Percentiles rank a stretch among this genome's conserved stretches.
Evolutionary conservation across 2,329 filamentous ascomycete genomes (phyloP).

Genomic region (Akanthomyces dipterigenus): DNA sequence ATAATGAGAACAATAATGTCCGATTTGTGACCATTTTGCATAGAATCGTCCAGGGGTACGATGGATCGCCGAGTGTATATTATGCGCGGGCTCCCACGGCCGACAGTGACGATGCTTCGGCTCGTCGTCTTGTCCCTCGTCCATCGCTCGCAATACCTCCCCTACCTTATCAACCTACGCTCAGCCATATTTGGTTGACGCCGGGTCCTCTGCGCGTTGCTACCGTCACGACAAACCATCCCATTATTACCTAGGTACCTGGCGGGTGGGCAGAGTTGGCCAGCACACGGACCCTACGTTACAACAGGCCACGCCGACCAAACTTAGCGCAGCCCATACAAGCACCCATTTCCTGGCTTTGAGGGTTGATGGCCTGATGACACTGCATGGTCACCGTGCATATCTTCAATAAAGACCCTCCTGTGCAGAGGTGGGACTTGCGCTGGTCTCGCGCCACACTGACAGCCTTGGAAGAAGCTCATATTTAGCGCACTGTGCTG

Average conservation of each 20-base stretch:
- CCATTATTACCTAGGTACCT: background rate
- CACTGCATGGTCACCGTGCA: constrained; percentile 3
- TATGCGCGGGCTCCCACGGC: background rate
- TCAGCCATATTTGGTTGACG: background rate
- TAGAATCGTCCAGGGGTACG: background rate
- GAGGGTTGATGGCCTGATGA: background rate
- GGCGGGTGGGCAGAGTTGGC: background rate
- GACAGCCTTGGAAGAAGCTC: background rate
- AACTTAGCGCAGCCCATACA: background rate
- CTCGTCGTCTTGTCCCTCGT: background rate
- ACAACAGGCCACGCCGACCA: background rate
- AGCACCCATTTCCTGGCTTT: background rate
- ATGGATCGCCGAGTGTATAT: background rate
- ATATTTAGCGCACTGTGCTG: background rate
- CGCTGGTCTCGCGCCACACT: background rate
- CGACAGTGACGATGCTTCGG: background rate
- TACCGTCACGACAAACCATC: background rate
- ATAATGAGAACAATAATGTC: background rate
- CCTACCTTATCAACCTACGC: background rate
- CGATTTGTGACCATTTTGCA: background rate
- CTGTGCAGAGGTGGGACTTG: background rate
- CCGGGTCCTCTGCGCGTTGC: background rate
- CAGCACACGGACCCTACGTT: background rate
- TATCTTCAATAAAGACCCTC: background rate
- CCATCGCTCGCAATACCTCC: background rate